phyloP scores from a whole-genome alignment of 2,329 filamentous ascomycete species.

The Lomentospora prolificans region DNA sequence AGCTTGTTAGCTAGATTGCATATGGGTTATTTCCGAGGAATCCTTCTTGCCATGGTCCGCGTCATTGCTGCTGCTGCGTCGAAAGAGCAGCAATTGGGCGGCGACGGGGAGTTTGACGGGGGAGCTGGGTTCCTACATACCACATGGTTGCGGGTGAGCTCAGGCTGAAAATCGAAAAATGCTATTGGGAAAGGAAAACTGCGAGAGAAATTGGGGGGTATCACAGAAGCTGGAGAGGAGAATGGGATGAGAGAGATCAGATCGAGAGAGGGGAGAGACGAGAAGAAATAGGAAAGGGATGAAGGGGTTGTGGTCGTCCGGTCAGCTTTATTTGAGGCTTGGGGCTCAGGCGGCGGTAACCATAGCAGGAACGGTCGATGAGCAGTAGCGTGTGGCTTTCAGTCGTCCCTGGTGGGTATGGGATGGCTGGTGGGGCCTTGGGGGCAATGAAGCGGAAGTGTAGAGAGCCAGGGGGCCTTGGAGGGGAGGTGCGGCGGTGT shows the following conservation, averaged over 20 bases:
- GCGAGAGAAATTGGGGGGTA: constrained; percentile 6
- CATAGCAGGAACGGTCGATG: neutral
- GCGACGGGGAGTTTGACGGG: neutral
- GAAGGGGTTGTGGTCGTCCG: constrained; percentile 3
- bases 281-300: constrained; percentile 1
- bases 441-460: neutral
- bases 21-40: no score
- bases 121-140: constrained; percentile 10
- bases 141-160: constrained; percentile 13
- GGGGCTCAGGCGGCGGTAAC: constrained; percentile 5
- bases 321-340: constrained; percentile 10
- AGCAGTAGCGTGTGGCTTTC: neutral
- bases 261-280: neutral
- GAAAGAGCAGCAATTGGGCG: neutral
- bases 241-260: neutral
- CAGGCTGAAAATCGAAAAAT: neutral
- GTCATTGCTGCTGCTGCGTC: neutral
- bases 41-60: constrained; percentile 5
- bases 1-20: neutral
- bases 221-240: neutral
- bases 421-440: neutral
- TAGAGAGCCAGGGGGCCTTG: neutral
- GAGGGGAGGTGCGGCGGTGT: constrained; percentile 1
- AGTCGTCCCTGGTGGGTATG: neutral
- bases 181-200: constrained; percentile 8